A percentile compares a stretch with the other conserved stretches of the same genome.
Conservation (phyloP, 1,284 basidiomycete genomes). For the Athelia sp. region DNA sequence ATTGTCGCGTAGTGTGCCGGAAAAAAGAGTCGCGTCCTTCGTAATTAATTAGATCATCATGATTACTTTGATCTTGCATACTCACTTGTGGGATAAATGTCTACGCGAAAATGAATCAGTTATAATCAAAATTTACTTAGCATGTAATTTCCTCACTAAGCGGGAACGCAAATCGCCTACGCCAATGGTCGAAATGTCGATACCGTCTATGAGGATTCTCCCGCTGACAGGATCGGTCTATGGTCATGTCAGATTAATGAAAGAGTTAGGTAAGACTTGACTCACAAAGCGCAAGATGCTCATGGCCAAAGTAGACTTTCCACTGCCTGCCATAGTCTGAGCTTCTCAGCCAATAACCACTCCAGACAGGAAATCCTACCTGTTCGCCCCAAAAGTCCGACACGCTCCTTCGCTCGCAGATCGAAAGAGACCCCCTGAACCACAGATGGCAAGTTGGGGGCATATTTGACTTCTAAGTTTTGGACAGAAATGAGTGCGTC, state of each 20-base stretch:
- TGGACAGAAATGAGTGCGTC: constrained; percentile 56
- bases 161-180: constrained; percentile 78
- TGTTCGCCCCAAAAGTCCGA: constrained; percentile 74
- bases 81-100: constrained; percentile 77
- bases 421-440: constrained; percentile 72
- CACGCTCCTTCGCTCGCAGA: constrained; percentile 57
- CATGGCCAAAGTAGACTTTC: constrained; percentile 85
- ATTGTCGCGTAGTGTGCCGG: constrained; percentile 82
- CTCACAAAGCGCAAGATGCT: constrained; percentile 80
- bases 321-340: constrained; percentile 28
- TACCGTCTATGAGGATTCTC: constrained; percentile 79
- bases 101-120: constrained; percentile 25
- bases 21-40: constrained; percentile 79
- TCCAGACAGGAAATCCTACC: constrained; percentile 28
- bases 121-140: neutral
- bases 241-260: neutral
- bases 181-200: constrained; percentile 87
- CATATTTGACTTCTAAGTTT: constrained; percentile 77
- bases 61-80: neutral
- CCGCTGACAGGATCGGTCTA: constrained; percentile 78
- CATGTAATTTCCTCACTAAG: constrained; percentile 39
- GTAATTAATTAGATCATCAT: constrained; percentile 9
- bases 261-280: constrained; percentile 6
- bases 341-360: constrained; percentile 1
- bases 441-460: constrained; percentile 80